These are phyloP conservation scores for Scytalidium sp. DNA, from an alignment of 2,329 filamentous ascomycete genomes.

Conservation along the genomic window DNA sequence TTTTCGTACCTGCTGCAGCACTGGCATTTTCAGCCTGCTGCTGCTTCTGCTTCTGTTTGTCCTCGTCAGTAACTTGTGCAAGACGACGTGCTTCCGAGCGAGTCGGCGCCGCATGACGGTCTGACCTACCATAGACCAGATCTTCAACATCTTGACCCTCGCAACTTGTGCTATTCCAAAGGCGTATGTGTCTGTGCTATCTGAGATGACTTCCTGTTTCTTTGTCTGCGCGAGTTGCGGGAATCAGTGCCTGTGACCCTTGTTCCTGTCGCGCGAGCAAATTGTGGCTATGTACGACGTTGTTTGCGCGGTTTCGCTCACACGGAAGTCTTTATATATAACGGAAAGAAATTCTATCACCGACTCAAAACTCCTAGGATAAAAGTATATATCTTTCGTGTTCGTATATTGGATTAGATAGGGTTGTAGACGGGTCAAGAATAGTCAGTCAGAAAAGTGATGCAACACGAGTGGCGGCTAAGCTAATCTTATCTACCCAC, in stretches of 20 bases:
- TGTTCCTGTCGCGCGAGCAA: too few relatives aligned
- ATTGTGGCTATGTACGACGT: too few relatives aligned
- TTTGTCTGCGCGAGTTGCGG: background rate
- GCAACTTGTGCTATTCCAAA: background rate
- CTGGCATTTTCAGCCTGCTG: constrained; percentile 88
- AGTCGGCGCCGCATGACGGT: background rate
- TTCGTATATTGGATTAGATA: background rate
- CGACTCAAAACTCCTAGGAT: background rate
- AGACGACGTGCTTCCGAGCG: constrained; percentile 14
- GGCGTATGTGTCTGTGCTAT: background rate
- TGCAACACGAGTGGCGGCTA: background rate
- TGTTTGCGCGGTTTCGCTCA: too few relatives aligned
- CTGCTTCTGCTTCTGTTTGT: constrained; percentile 86
- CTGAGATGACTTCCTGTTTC: background rate
- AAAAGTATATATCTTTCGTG: background rate
- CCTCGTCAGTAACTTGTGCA: constrained; percentile 12
- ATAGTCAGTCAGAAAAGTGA: background rate
- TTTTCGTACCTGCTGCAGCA: constrained; percentile 70
- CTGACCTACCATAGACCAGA: constrained; percentile 89
- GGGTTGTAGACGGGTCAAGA: too few relatives aligned
- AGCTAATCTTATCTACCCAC: background rate
- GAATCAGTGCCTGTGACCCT: background rate
- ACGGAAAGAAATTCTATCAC: too few relatives aligned
- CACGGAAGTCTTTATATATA: too few relatives aligned
- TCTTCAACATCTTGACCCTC: constrained; percentile 82